These are phyloP conservation scores for Apocynum venetum DNA, from an alignment of 257 asterid genomes.

Conservation along the genomic window DNA sequence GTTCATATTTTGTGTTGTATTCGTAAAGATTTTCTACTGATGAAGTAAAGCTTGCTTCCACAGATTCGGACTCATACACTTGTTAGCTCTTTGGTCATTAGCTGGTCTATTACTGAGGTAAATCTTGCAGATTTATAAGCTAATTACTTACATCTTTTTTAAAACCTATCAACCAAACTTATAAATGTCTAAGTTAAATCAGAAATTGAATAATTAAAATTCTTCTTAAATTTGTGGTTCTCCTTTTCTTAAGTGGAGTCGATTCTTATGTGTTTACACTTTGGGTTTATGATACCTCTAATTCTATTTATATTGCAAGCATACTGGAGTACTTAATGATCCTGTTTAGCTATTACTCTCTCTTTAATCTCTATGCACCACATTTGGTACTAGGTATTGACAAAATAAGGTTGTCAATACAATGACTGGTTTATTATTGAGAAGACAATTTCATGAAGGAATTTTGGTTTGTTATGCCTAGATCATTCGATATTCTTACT, in stretches of 20 bases:
- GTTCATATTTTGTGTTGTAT: neutral
- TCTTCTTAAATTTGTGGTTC: neutral
- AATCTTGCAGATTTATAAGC: constrained; percentile 15
- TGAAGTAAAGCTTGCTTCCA: neutral
- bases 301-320: neutral
- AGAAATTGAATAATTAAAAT: neutral
- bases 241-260: neutral
- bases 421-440: neutral
- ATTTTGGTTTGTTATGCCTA: constrained; percentile 4
- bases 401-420: neutral
- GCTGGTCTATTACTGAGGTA: constrained; percentile 89
- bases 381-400: neutral
- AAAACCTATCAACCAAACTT: neutral
- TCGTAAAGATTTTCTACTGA: neutral
- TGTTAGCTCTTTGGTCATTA: constrained; percentile 63
- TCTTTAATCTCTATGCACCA: neutral
- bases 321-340: neutral
- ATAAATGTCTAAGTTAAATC: neutral
- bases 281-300: neutral
- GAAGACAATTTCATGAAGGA: neutral
- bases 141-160: neutral
- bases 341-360: neutral
- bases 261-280: neutral
- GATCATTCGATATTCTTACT: constrained; percentile 74
- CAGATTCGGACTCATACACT: constrained; percentile 56